A percentile compares a stretch with the other conserved stretches of the same genome.
Evolutionary conservation across 129 eudicot genomes (phyloP).

Genomic region (Sambucus nigra): DNA sequence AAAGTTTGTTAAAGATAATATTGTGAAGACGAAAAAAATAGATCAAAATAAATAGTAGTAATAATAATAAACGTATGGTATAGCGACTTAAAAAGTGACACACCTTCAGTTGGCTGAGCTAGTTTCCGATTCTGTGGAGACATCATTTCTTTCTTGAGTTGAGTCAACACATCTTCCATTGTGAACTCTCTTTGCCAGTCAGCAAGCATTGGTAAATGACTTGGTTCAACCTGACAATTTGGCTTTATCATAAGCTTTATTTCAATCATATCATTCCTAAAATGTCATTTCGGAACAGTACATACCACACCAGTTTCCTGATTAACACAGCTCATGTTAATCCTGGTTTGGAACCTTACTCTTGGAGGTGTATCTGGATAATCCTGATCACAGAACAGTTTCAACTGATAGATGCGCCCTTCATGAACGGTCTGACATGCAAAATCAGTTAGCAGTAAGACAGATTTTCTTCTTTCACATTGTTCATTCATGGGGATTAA

Average conservation of each 20-base stretch:
- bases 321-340: slow-evolving; percentile 47
- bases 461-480: not conserved
- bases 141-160: slow-evolving; percentile 68
- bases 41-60: too few species aligned
- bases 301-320: slow-evolving; percentile 61
- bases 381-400: slow-evolving; percentile 39
- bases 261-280: slow-evolving; percentile 5
- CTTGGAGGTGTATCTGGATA: slow-evolving; percentile 50
- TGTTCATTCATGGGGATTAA: too few species aligned
- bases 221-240: slow-evolving; percentile 58
- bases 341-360: slow-evolving; percentile 43
- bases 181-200: slow-evolving; percentile 76
- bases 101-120: slow-evolving; percentile 80
- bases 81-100: not conserved
- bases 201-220: slow-evolving; percentile 70
- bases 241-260: slow-evolving; percentile 10
- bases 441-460: not conserved
- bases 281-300: not conserved
- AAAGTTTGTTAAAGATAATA: too few species aligned
- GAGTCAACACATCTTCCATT: slow-evolving; percentile 67
- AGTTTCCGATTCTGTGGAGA: slow-evolving; percentile 75
- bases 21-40: too few species aligned
- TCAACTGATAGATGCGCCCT: slow-evolving; percentile 61
- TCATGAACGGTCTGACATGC: slow-evolving; percentile 63
- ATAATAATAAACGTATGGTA: too few species aligned